These are phyloP conservation scores for Metarhizium guizhouense DNA, from an alignment of 2,329 filamentous ascomycete species.

Conservation along the genomic window DNA sequence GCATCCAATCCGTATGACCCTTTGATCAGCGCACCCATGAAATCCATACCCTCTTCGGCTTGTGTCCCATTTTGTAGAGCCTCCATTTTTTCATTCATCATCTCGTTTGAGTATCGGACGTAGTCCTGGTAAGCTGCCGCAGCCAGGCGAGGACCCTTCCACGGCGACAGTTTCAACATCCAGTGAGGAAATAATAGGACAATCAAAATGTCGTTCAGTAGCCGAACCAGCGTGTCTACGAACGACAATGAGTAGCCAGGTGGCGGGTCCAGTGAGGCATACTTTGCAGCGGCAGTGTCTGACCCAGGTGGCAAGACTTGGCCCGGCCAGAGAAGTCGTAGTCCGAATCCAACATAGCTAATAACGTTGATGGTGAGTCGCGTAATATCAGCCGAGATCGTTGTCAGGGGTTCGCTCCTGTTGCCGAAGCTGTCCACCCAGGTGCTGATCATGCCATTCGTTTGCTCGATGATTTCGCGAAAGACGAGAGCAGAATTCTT, in stretches of 20 bases:
- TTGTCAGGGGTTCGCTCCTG: constrained; percentile 36
- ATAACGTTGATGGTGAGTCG: constrained; percentile 47
- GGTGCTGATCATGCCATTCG: constrained; percentile 48
- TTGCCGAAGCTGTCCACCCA: constrained; percentile 37
- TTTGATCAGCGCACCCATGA: constrained; percentile 37
- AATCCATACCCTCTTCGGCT: constrained; percentile 39
- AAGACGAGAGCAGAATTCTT: constrained; percentile 63
- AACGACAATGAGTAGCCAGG: constrained; percentile 56
- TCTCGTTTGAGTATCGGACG: constrained; percentile 59
- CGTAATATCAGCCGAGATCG: constrained; percentile 58
- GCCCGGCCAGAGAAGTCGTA: constrained; percentile 53
- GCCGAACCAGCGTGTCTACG: constrained; percentile 48
- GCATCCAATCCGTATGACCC: constrained; percentile 1
- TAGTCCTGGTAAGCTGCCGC: constrained; percentile 53
- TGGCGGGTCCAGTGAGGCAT: constrained; percentile 34
- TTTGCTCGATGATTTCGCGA: constrained; percentile 52
- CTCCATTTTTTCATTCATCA: constrained; percentile 52
- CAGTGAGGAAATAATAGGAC: constrained; percentile 51
- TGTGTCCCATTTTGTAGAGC: constrained; percentile 26
- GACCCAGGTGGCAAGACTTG: constrained; percentile 37
- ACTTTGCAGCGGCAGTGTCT: constrained; percentile 39
- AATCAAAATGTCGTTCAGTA: constrained; percentile 55
- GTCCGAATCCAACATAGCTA: constrained; percentile 62
- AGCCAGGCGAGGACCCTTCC: constrained; percentile 41
- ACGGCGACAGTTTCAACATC: constrained; percentile 43